Evolutionary conservation across 1,284 basidiomycete species (phyloP).

Genomic region (Agroathelia rolfsii): DNA sequence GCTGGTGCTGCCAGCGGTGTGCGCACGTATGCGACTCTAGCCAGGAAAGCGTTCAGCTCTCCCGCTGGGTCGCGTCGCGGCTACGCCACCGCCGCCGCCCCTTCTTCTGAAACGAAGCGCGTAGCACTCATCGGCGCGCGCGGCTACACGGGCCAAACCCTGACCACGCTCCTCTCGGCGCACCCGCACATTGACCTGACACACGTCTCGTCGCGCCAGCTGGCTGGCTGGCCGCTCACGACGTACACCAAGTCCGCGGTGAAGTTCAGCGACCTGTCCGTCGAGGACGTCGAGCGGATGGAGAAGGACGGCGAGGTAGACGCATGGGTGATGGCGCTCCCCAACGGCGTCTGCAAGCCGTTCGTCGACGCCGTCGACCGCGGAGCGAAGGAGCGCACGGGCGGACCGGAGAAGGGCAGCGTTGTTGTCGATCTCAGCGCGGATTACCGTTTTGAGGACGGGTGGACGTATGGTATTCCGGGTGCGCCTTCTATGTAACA

Average conservation of each 20-base stretch:
- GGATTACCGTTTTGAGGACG: constrained; percentile 90
- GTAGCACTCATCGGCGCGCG: constrained; percentile 95
- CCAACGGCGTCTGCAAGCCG: constrained; percentile 94
- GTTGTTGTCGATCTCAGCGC: constrained; percentile 91
- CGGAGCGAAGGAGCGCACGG: constrained; percentile 45
- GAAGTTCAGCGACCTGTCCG: constrained; percentile 72
- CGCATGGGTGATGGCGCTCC: constrained; percentile 96
- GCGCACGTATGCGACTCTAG: constrained; percentile 69
- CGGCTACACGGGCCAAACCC: constrained; percentile 90
- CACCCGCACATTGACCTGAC: constrained; percentile 87
- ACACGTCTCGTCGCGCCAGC: constrained; percentile 93
- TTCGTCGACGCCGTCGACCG: constrained; percentile 93
- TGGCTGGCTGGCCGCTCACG: constrained; percentile 74
- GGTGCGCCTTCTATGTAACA: constrained; percentile 65
- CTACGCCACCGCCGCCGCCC: constrained; percentile 45
- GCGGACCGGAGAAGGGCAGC: constrained; percentile 44
- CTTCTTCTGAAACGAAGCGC: constrained; percentile 65
- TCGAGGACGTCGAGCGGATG: constrained; percentile 74
- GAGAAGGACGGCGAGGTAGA: constrained; percentile 85
- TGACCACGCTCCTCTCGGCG: constrained; percentile 74
- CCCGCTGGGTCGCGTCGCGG: constrained; percentile 45
- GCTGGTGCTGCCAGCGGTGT: constrained; percentile 28
- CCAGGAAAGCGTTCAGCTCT: constrained; percentile 36
- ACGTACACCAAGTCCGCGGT: constrained; percentile 78
- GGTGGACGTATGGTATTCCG: constrained; percentile 97